Base-by-base conservation (phyloP, 257 asterid species). In the Euphrasia confusa region DNA sequence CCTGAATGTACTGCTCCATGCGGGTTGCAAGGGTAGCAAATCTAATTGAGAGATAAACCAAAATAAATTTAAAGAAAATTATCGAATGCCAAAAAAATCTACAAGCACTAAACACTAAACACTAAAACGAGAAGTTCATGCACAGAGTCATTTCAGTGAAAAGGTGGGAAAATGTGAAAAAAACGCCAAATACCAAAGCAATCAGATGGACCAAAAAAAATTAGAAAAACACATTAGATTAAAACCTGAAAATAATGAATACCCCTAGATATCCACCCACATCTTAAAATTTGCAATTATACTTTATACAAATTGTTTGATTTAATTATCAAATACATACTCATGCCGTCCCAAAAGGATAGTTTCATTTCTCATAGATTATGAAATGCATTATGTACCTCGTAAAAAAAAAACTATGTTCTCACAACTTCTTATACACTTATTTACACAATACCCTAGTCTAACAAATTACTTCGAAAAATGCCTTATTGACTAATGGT, bases 1-100 rank as follows among this genome's bases (percentile, higher is more conserved):
- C 99, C 71, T 93, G 97, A 67, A 89, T 93, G 75, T 93, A 93
- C 78, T 89, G 99, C 80, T 93, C 99, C 99, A 93, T 93, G 69
- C 96, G 96, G 70, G 97, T 87, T 48, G 99, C 99, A 68, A 93
- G 95, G 61, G 87, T 89, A 58, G 99, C 89, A 78, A 93, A 93
- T 78, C 99, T 93, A 78, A 55, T 50, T 33, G 77, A 63, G 75
- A 75, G 59, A 60, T 14, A 63, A 63, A 58, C 63, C 66, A 40
- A 6, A 67, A 47, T 68, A 68, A 52, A 27, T 21, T 54, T 37
- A 71, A 8, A 62, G 44, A 12, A 32, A 63, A 58, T 47, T 14
- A 7, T 0, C 7, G 61, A 60, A 64, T 44, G 28, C 61, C 39
- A 58, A 63, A 67, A 17, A 66, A 59, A 35, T 40, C 71, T 40